These are phyloP conservation scores for Yueomyces sinensis DNA, from an alignment of 805 yeast species.

Conservation along the genomic window DNA sequence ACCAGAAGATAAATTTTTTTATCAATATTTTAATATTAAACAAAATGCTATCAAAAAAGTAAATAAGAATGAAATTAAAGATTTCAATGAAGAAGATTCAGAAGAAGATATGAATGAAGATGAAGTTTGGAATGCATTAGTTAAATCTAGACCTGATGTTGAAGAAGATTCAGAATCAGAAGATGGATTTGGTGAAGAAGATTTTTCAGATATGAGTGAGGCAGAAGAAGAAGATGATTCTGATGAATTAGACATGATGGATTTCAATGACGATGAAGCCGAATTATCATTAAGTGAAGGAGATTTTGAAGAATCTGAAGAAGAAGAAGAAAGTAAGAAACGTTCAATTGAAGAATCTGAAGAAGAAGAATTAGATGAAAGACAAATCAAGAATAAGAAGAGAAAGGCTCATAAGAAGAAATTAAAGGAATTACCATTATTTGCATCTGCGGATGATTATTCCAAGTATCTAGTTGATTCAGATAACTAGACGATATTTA, in stretches of 20 bases:
- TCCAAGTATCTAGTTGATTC: too few species aligned
- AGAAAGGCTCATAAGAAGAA: constrained; percentile 9
- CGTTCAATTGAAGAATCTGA: constrained; percentile 11
- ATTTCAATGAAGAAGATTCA: constrained; percentile 25
- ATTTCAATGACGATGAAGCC: not conserved
- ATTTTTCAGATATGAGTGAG: constrained; percentile 19
- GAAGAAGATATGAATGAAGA: constrained; percentile 47
- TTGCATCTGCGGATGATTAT: constrained; percentile 83
- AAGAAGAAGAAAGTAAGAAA: constrained; percentile 12
- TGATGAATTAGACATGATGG: constrained; percentile 24
- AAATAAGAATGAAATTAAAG: constrained; percentile 21
- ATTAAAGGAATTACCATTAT: constrained; percentile 60
- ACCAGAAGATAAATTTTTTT: constrained; percentile 83
- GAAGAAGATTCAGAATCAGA: constrained; percentile 33
- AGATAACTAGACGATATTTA: too few species aligned
- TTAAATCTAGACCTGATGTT: constrained; percentile 59
- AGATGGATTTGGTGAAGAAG: constrained; percentile 31
- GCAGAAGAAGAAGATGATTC: constrained; percentile 16
- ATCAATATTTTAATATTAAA: constrained; percentile 66
- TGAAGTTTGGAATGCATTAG: constrained; percentile 72
- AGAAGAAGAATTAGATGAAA: constrained; percentile 26
- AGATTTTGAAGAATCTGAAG: constrained; percentile 15
- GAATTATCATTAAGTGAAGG: too few species aligned
- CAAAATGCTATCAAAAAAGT: constrained; percentile 26
- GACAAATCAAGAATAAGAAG: constrained; percentile 19